A percentile compares a stretch with the other conserved stretches of the same genome.
Evolutionary conservation across 495 filamentous ascomycete species (phyloP).

Genomic region (Hyaloscypha hepaticicola): DNA sequence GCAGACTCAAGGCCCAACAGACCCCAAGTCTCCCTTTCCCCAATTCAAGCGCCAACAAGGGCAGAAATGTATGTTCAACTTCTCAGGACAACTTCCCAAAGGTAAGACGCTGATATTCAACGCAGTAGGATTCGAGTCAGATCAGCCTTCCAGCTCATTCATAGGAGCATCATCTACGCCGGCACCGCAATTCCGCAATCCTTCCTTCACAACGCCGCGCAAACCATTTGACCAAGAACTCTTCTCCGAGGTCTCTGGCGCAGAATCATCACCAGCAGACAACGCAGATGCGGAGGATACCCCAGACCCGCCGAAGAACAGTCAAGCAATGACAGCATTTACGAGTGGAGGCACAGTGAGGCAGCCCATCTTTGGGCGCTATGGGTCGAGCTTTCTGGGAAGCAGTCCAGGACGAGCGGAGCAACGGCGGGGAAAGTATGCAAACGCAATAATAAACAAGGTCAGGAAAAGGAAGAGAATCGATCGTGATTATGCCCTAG

Average conservation of each 20-base stretch:
- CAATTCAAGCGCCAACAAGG: constrained; percentile 48
- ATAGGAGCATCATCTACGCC: constrained; percentile 37
- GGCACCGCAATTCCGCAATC: constrained; percentile 56
- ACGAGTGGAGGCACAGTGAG: constrained; percentile 41
- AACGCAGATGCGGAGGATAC: constrained; percentile 69
- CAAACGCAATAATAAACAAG: constrained; percentile 50
- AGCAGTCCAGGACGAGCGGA: constrained; percentile 55
- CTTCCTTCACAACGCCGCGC: constrained; percentile 77
- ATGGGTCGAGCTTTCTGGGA: constrained; percentile 40
- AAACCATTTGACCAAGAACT: constrained; percentile 62
- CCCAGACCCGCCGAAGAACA: constrained; percentile 56
- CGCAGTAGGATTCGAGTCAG: constrained; percentile 28
- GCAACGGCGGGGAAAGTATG: constrained; percentile 50
- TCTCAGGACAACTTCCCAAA: background rate
- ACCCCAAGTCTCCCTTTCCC: constrained; percentile 58
- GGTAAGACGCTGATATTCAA: constrained; percentile 26
- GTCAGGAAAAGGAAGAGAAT: constrained; percentile 54
- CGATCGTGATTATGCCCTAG: constrained; percentile 43
- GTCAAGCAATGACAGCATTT: constrained; percentile 39
- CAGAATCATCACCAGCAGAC: constrained; percentile 76
- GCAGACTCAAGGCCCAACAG: constrained; percentile 55
- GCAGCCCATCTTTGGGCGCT: constrained; percentile 49
- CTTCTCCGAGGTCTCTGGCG: constrained; percentile 66
- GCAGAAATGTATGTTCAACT: constrained; percentile 47
- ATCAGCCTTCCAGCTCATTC: constrained; percentile 30